These are phyloP conservation scores for Crithidia sp. DNA, from an alignment of 208 protist genomes.

Conservation along the genomic window DNA sequence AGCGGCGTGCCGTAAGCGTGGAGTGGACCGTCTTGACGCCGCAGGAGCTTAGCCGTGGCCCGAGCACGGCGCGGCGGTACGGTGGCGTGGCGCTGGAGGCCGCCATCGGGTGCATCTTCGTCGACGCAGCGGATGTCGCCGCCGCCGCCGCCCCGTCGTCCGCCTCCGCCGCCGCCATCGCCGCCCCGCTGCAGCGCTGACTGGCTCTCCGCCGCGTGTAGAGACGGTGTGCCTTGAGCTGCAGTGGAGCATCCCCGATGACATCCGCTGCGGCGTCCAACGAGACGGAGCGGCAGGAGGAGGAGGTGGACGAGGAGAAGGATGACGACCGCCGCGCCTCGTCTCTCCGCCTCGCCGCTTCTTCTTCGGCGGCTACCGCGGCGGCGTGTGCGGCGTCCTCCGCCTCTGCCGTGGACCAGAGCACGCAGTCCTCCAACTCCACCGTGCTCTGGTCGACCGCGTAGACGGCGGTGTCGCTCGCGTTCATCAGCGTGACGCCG, in stretches of 20 bases:
- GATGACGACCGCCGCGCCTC: too few relatives aligned
- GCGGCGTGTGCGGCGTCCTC: conserved; percentile 15
- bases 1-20: conserved; percentile 38
- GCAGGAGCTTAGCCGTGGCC: conserved; percentile 32
- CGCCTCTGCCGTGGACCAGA: conserved; percentile 48
- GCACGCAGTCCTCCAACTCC: conserved; percentile 49
- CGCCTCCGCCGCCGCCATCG: too few relatives aligned
- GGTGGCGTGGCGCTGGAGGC: background rate
- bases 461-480: conserved; percentile 64
- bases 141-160: too few relatives aligned
- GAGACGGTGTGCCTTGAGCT: too few relatives aligned
- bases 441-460: conserved; percentile 58
- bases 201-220: too few relatives aligned
- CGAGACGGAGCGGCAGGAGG: too few relatives aligned
- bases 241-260: too few relatives aligned
- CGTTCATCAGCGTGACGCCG: conserved; percentile 52
- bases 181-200: too few relatives aligned
- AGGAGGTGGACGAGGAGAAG: too few relatives aligned
- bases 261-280: too few relatives aligned
- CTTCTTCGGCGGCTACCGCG: background rate
- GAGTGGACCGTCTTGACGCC: conserved; percentile 65
- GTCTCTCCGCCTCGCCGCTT: too few relatives aligned
- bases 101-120: background rate
- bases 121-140: background rate
- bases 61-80: background rate